phyloP scores from a whole-genome alignment of 441 rosid genomes.

The Euphorbia schlechtendalii region DNA sequence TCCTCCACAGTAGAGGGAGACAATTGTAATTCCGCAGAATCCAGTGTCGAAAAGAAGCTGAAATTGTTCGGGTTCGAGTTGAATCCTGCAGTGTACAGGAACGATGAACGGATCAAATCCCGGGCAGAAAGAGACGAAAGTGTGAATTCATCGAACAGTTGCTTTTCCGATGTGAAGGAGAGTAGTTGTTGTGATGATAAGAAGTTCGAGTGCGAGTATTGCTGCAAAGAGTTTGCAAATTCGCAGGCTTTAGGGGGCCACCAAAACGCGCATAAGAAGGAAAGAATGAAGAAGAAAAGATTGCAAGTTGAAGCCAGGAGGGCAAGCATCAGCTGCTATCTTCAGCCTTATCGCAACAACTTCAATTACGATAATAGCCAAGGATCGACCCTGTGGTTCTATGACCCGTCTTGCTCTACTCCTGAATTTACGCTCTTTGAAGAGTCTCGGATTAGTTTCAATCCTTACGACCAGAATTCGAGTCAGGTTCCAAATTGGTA shows the following conservation, averaged over 20 bases:
- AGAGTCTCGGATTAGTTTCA: conserved; percentile 66
- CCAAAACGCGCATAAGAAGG: conserved; percentile 96
- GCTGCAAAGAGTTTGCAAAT: conserved; percentile 80
- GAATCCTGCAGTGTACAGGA: conserved; percentile 20
- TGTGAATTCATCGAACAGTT: conserved; percentile 53
- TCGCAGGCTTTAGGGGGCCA: conserved; percentile 98
- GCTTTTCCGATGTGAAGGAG: conserved; percentile 23
- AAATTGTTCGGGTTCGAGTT: conserved; percentile 82
- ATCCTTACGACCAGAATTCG: conserved; percentile 28
- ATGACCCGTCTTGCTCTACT: conserved; percentile 32
- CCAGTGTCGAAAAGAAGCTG: conserved; percentile 50
- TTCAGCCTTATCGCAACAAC: conserved; percentile 54
- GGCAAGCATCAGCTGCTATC: conserved; percentile 67
- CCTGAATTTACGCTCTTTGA: conserved; percentile 44
- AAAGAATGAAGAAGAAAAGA: conserved; percentile 85
- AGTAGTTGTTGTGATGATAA: conserved; percentile 34
- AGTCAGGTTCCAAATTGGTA: conserved; percentile 26
- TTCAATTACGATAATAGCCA: conserved; percentile 20
- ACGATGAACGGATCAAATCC: conserved; percentile 21
- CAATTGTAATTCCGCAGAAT: conserved; percentile 38
- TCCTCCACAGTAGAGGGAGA: conserved; percentile 41
- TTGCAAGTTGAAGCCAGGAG: conserved; percentile 82
- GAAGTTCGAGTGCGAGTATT: conserved; percentile 84
- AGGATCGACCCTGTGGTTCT: conserved; percentile 34
- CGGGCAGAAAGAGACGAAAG: conserved; percentile 56